Percentiles rank a stretch among this genome's conserved stretches.
These are phyloP conservation scores for Blastobotrys terrestris DNA, from an alignment of 805 yeast genomes.

Conservation along the genomic window DNA sequence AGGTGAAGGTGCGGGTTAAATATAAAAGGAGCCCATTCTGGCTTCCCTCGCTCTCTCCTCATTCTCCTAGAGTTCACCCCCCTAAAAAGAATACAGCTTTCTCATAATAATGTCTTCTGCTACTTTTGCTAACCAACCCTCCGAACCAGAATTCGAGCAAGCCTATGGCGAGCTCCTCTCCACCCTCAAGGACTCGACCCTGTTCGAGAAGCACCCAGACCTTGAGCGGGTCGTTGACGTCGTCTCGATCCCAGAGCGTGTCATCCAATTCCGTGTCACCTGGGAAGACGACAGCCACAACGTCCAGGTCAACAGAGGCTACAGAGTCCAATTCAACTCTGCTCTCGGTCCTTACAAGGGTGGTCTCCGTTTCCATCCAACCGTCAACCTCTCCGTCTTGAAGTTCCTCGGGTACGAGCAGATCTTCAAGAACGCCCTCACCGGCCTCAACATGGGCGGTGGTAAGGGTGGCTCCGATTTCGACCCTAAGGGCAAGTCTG, in stretches of 20 bases:
- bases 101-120: constrained; percentile 1
- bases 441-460: constrained; percentile 98
- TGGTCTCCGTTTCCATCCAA: constrained; percentile 96
- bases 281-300: constrained; percentile 97
- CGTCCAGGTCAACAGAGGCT: constrained; percentile 92
- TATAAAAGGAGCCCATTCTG: not conserved
- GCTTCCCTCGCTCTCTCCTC: not conserved
- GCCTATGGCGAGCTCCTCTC: constrained; percentile 90
- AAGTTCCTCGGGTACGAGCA: constrained; percentile 98
- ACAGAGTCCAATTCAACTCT: constrained; percentile 97
- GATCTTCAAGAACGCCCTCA: constrained; percentile 95
- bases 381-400: constrained; percentile 89
- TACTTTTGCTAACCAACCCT: constrained; percentile 36
- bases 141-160: constrained; percentile 98
- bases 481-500: constrained; percentile 93
- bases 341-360: constrained; percentile 99
- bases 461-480: constrained; percentile 99
- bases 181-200: constrained; percentile 85
- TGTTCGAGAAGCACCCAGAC: constrained; percentile 83
- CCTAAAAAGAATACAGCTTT: too few relatives aligned
- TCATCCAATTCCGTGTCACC: constrained; percentile 92
- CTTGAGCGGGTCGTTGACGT: constrained; percentile 84
- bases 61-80: not conserved
- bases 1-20: not conserved
- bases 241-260: constrained; percentile 91